Conservation (phyloP, 176 grass and related monocot species). For the Ensete glaucum region DNA sequence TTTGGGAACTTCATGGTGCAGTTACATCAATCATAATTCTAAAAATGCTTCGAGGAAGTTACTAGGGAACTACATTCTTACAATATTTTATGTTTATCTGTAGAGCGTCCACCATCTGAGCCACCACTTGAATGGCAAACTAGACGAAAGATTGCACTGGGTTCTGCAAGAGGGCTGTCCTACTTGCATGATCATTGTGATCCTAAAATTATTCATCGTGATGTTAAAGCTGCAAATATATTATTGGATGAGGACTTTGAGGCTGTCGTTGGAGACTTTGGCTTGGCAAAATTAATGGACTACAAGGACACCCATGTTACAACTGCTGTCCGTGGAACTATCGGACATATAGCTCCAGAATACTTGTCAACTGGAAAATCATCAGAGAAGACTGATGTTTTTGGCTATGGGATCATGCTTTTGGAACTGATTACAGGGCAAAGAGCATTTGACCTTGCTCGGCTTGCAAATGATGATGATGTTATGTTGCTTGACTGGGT, state of each 20-base stretch:
- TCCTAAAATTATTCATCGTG: conserved; percentile 13
- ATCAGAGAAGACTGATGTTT: conserved; percentile 13
- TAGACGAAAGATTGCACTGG: conserved; percentile 3
- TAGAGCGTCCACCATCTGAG: conserved; percentile 10
- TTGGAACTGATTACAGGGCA: conserved; percentile 13
- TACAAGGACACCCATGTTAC: conserved; percentile 12
- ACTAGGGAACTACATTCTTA: background rate
- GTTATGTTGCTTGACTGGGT: conserved; percentile 18
- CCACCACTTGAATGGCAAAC: conserved; percentile 9
- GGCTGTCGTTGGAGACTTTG: conserved; percentile 8
- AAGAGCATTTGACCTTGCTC: conserved; percentile 12
- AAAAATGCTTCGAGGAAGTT: background rate
- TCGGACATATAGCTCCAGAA: conserved; percentile 9
- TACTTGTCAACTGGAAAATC: conserved; percentile 12
- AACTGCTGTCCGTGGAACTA: conserved; percentile 10
- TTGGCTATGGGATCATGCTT: conserved; percentile 14
- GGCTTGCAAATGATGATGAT: conserved; percentile 17
- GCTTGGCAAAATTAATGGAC: conserved; percentile 12
- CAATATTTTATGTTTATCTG: background rate
- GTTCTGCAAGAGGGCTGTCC: conserved; percentile 12
- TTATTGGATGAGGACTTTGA: conserved; percentile 10
- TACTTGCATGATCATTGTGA: conserved; percentile 12
- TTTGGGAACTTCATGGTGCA: background rate
- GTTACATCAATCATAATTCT: background rate
- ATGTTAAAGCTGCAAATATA: conserved; percentile 16